phyloP scores from a whole-genome alignment of 2,329 filamentous ascomycete genomes.

The Penicillium vulpinum region DNA sequence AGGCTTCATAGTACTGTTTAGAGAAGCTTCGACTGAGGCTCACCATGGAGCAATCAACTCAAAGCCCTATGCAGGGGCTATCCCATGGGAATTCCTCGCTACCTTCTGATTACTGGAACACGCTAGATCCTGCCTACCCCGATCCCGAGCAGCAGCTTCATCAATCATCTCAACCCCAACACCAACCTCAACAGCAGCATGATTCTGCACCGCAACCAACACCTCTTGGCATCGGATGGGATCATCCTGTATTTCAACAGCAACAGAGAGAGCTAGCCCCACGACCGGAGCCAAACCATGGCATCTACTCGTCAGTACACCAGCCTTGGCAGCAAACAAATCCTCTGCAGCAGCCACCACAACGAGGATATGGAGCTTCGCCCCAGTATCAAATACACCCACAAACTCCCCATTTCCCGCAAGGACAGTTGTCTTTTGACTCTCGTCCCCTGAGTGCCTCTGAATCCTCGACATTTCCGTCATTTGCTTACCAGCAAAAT shows the following conservation, averaged over 20 bases:
- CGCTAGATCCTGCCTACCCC: slow-evolving; percentile 36
- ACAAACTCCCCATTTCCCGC: slow-evolving; percentile 34
- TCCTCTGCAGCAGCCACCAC: slow-evolving; percentile 31
- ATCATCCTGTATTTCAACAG: slow-evolving; percentile 39
- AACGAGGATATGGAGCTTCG: slow-evolving; percentile 29
- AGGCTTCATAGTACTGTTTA: slow-evolving; percentile 5
- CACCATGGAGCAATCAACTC: slow-evolving; percentile 40
- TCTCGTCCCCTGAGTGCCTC: slow-evolving; percentile 29
- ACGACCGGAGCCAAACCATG: slow-evolving; percentile 32
- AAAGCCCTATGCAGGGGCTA: slow-evolving; percentile 32
- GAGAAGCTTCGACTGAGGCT: slow-evolving; percentile 6
- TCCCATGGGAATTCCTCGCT: slow-evolving; percentile 30
- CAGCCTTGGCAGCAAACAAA: slow-evolving; percentile 36
- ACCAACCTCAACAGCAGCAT: slow-evolving; percentile 24
- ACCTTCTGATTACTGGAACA: slow-evolving; percentile 41
- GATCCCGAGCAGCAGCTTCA: slow-evolving; percentile 30
- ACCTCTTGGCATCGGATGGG: slow-evolving; percentile 39
- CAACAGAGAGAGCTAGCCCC: slow-evolving; percentile 26
- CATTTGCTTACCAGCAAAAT: slow-evolving; percentile 33
- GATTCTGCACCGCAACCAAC: slow-evolving; percentile 24
- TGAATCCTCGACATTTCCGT: slow-evolving; percentile 34
- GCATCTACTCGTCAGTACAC: slow-evolving; percentile 33
- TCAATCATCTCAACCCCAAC: slow-evolving; percentile 24
- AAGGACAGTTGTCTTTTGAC: slow-evolving; percentile 33
- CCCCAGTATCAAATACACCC: slow-evolving; percentile 29